These are phyloP conservation scores for Botrytis paeoniae DNA, from an alignment of 2,329 filamentous ascomycete species.

Conservation along the genomic window DNA sequence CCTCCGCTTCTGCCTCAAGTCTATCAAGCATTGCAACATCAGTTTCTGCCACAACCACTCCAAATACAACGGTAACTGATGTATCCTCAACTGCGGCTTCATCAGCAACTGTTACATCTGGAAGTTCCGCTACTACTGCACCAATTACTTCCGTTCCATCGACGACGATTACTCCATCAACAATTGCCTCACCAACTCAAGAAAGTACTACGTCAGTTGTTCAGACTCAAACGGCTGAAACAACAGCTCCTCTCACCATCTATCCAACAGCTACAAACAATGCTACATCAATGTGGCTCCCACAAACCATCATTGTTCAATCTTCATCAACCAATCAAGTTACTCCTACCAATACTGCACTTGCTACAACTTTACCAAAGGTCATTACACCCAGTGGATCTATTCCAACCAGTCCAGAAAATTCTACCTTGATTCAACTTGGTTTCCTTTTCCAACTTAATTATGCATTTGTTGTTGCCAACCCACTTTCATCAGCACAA, in stretches of 20 bases:
- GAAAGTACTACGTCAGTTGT: not conserved
- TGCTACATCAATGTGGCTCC: slow-evolving; percentile 31
- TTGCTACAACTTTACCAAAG: slow-evolving; percentile 30
- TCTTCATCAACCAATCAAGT: slow-evolving; percentile 24
- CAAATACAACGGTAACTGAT: slow-evolving; percentile 10
- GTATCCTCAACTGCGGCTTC: slow-evolving; percentile 12
- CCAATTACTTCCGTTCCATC: slow-evolving; percentile 12
- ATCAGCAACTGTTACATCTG: slow-evolving; percentile 11
- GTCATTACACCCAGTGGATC: slow-evolving; percentile 34
- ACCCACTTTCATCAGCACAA: slow-evolving; percentile 72
- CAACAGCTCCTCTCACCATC: slow-evolving; percentile 22
- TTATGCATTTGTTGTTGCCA: slow-evolving; percentile 75
- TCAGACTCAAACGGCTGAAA: slow-evolving; percentile 17
- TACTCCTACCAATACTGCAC: slow-evolving; percentile 30
- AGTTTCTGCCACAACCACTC: slow-evolving; percentile 8
- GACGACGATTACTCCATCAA: slow-evolving; percentile 15
- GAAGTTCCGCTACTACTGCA: slow-evolving; percentile 7
- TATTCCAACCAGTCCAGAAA: slow-evolving; percentile 41
- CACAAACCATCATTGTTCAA: slow-evolving; percentile 25
- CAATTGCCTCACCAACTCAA: slow-evolving; percentile 1
- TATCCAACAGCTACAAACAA: slow-evolving; percentile 33
- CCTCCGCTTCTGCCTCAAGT: not conserved
- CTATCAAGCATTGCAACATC: slow-evolving; percentile 6
- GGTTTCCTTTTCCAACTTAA: slow-evolving; percentile 80
- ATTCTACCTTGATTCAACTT: slow-evolving; percentile 73